A percentile compares a stretch with the other conserved stretches of the same genome.
Conservation (phyloP, 768 basidiomycete species). For the Terana coerulea region DNA sequence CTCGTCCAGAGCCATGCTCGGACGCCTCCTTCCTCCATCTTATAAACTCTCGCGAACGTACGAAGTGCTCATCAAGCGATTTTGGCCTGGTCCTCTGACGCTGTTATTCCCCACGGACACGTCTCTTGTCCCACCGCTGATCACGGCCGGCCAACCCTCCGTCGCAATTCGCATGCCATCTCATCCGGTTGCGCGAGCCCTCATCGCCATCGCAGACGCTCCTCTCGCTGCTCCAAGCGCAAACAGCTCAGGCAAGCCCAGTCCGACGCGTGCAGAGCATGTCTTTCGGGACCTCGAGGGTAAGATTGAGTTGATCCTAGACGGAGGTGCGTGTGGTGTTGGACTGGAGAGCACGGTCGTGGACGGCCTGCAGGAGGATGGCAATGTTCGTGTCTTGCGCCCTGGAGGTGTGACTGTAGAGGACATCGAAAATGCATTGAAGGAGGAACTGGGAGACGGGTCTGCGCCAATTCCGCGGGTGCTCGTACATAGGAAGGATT, state of each 20-base stretch:
- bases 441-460: constrained; percentile 32
- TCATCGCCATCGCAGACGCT: constrained; percentile 68
- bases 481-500: constrained; percentile 80
- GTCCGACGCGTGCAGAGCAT: constrained; percentile 86
- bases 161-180: constrained; percentile 94
- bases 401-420: constrained; percentile 94
- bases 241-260: constrained; percentile 91
- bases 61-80: constrained; percentile 67
- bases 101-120: constrained; percentile 81
- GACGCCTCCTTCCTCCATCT: constrained; percentile 60
- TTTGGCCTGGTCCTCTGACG: constrained; percentile 96
- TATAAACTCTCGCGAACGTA: constrained; percentile 67
- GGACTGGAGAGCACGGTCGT: constrained; percentile 96
- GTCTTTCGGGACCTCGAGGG: constrained; percentile 75
- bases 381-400: constrained; percentile 74
- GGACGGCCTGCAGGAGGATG: constrained; percentile 76
- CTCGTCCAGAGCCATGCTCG: constrained; percentile 80
- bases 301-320: constrained; percentile 75
- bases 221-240: constrained; percentile 95
- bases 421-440: constrained; percentile 64
- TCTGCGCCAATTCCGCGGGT: constrained; percentile 45
- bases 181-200: constrained; percentile 86
- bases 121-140: constrained; percentile 58
- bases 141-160: constrained; percentile 76
- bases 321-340: constrained; percentile 88